Conservation (phyloP, 1,284 basidiomycete species). For the Apiotrichum mycotoxinovorans region DNA sequence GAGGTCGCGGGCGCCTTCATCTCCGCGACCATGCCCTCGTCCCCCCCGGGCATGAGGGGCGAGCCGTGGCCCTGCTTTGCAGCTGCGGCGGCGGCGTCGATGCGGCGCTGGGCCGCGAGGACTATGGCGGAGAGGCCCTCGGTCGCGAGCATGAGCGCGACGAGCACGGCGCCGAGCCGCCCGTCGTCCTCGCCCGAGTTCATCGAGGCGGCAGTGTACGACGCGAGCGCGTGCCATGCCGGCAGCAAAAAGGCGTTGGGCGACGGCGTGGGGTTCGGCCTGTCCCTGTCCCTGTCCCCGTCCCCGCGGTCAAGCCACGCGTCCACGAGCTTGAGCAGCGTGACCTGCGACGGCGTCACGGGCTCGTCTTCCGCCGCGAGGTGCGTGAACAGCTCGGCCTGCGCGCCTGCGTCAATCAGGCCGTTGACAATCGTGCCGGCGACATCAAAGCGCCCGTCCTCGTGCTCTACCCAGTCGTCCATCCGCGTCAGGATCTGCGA, state of each 20-base stretch:
- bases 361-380: slow-evolving; percentile 56
- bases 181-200: slow-evolving; percentile 36
- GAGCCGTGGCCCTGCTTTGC: background rate
- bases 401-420: slow-evolving; percentile 48
- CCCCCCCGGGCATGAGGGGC: slow-evolving; percentile 4
- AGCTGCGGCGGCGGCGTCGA: background rate
- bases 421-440: slow-evolving; percentile 58
- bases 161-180: slow-evolving; percentile 60
- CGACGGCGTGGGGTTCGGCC: slow-evolving; percentile 6
- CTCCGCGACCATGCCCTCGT: slow-evolving; percentile 25
- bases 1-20: slow-evolving; percentile 49
- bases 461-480: slow-evolving; percentile 62
- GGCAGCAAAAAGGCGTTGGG: slow-evolving; percentile 24
- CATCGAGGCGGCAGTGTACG: slow-evolving; percentile 30
- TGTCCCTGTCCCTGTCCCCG: no score
- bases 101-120: slow-evolving; percentile 50
- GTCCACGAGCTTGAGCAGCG: slow-evolving; percentile 78
- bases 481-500: slow-evolving; percentile 57
- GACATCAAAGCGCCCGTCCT: slow-evolving; percentile 65
- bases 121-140: slow-evolving; percentile 52
- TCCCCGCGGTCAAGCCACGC: slow-evolving; percentile 62
- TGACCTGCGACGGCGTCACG: slow-evolving; percentile 76
- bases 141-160: slow-evolving; percentile 69
- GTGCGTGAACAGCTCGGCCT: slow-evolving; percentile 19
- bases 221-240: slow-evolving; percentile 19